Conservation (phyloP, 805 yeast genomes). For the Wickerhamomyces rabaulensis region DNA sequence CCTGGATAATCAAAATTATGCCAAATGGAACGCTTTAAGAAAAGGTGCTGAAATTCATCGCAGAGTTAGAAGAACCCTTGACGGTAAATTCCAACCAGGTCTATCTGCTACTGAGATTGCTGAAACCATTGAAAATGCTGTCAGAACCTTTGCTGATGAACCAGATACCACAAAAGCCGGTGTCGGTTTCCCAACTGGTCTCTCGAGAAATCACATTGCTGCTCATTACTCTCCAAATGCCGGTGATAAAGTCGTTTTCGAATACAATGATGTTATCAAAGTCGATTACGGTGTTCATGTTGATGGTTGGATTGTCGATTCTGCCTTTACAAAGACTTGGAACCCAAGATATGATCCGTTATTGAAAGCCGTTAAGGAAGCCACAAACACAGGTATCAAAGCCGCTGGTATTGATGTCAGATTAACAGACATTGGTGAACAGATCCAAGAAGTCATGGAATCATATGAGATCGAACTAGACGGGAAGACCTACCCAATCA, state of each 20-base stretch:
- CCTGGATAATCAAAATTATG: slow-evolving; percentile 53
- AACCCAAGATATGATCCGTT: slow-evolving; percentile 78
- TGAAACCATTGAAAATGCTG: slow-evolving; percentile 80
- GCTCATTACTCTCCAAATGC: slow-evolving; percentile 98
- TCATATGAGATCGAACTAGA: slow-evolving; percentile 87
- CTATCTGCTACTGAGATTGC: slow-evolving; percentile 90
- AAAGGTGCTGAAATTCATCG: slow-evolving; percentile 96
- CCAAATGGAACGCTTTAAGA: slow-evolving; percentile 81
- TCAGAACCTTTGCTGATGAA: slow-evolving; percentile 64
- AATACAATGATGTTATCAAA: slow-evolving; percentile 90
- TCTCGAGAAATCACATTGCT: slow-evolving; percentile 88
- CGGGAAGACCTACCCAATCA: slow-evolving; percentile 80
- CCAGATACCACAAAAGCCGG: slow-evolving; percentile 69
- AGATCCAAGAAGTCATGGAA: slow-evolving; percentile 96
- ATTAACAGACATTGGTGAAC: slow-evolving; percentile 91
- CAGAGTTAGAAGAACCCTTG: slow-evolving; percentile 79
- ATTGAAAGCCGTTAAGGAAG: slow-evolving; percentile 81
- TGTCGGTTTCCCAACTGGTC: slow-evolving; percentile 97
- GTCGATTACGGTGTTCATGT: slow-evolving; percentile 96
- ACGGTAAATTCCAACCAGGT: slow-evolving; percentile 75
- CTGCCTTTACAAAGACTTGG: slow-evolving; percentile 90
- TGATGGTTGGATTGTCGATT: slow-evolving; percentile 89
- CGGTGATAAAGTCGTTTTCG: slow-evolving; percentile 78
- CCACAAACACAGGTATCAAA: slow-evolving; percentile 88
- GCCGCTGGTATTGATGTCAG: slow-evolving; percentile 97